These are phyloP conservation scores for Chlamydomonas applanata DNA, from an alignment of 139 green algal genomes.

Conservation along the genomic window DNA sequence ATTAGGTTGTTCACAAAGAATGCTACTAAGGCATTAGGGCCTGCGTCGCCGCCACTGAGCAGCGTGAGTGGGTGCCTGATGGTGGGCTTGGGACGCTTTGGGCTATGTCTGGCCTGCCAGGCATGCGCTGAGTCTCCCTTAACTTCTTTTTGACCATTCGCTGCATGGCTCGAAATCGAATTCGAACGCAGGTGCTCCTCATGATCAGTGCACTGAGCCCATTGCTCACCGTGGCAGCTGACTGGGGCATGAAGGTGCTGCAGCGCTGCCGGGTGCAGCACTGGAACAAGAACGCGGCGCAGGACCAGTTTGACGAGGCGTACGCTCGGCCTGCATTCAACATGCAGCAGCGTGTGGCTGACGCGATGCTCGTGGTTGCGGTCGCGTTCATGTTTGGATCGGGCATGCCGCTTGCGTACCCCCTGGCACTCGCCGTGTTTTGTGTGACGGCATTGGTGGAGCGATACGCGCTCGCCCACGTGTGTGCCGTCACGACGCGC, in stretches of 20 bases:
- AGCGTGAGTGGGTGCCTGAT: not conserved
- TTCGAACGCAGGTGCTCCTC: constrained; percentile 3
- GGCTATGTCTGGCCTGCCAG: too few relatives aligned
- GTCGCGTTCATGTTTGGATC: constrained; percentile 16
- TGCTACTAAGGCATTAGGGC: too few relatives aligned
- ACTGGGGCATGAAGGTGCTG: not conserved
- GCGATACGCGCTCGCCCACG: constrained; percentile 27
- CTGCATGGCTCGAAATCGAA: too few relatives aligned
- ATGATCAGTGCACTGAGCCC: constrained; percentile 19
- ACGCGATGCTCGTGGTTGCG: constrained; percentile 43
- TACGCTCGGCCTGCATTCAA: constrained; percentile 35
- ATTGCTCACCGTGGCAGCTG: constrained; percentile 3
- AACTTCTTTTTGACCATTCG: too few relatives aligned
- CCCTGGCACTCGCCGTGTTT: not conserved
- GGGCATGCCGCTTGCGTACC: not conserved
- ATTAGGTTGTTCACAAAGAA: too few relatives aligned
- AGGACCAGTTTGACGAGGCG: constrained; percentile 32
- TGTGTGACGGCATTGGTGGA: constrained; percentile 19
- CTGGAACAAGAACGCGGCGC: constrained; percentile 25
- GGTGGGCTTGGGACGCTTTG: not conserved
- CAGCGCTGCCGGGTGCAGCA: constrained; percentile 23
- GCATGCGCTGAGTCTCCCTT: too few relatives aligned
- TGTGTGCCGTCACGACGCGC: constrained; percentile 21
- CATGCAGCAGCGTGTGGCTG: constrained; percentile 40
- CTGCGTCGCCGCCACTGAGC: too few relatives aligned